Evolutionary conservation across 1,284 basidiomycete species (phyloP).

Genomic region (Sanghuangporus sanghuang): DNA sequence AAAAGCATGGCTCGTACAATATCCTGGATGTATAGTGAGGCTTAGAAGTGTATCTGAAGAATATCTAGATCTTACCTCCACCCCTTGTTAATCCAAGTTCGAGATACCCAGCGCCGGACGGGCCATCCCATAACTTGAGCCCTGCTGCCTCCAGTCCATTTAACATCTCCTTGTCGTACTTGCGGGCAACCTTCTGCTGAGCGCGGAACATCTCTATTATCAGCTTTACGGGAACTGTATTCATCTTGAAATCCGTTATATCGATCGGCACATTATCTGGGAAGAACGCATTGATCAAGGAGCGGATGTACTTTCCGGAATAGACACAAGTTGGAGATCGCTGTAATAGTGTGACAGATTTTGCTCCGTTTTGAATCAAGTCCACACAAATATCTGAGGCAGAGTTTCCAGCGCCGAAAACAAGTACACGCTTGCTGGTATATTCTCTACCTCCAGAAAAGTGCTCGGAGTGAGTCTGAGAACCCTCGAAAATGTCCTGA

Average conservation of each 20-base stretch:
- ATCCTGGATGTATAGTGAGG: conserved; percentile 12
- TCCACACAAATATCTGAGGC: conserved; percentile 35
- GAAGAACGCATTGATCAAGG: conserved; percentile 28
- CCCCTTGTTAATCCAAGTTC: conserved; percentile 25
- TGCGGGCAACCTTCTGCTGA: conserved; percentile 28
- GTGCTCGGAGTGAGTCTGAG: conserved; percentile 27
- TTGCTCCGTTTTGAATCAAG: conserved; percentile 27
- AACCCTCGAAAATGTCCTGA: conserved; percentile 27
- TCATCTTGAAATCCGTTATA: conserved; percentile 40
- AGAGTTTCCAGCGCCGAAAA: conserved; percentile 36
- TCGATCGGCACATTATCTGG: conserved; percentile 35
- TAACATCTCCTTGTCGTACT: conserved; percentile 30
- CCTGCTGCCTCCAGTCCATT: conserved; percentile 33
- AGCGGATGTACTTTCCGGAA: conserved; percentile 25
- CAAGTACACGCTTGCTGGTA: conserved; percentile 31
- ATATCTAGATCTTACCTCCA: conserved; percentile 23
- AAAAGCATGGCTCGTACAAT: not conserved
- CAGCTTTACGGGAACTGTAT: conserved; percentile 34
- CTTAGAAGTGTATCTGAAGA: not conserved
- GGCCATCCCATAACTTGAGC: conserved; percentile 31
- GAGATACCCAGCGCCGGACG: conserved; percentile 25
- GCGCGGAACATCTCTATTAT: conserved; percentile 23
- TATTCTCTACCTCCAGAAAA: conserved; percentile 27
- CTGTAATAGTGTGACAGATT: conserved; percentile 34
- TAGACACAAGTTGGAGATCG: conserved; percentile 30